Base-by-base conservation (phyloP, 805 yeast species). In the Dipodascus geniculatus region DNA sequence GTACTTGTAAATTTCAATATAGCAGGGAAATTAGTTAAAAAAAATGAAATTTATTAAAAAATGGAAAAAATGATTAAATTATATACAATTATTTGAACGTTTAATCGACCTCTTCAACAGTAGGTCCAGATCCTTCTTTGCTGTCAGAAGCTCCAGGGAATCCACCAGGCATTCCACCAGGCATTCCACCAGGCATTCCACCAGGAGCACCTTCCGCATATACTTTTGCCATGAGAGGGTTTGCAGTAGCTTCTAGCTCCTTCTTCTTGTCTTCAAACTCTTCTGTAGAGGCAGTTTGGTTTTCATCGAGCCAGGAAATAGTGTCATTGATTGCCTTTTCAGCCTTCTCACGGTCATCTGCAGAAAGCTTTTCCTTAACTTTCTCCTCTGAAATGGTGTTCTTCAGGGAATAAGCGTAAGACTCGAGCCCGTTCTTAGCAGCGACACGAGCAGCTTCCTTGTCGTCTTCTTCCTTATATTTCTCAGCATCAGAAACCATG, bases 381-480 rank as follows among this genome's bases (percentile, higher is more conserved):
- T 87, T 90, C 75, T 97, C 97, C 85, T 93, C 99, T 68, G 96
- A 87, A 75, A 91, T 85, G 66, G 96, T 86, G 65, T 91, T 79
- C 81, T 93, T 96, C 68, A 90, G 87, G 64, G 95, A 83, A 67
- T 95, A 81, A 72, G 91, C 95, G 85, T 91, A 91, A 68, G 97
- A 88, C 82, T 91, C 99, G 74, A 91, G 85, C 81, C 89, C 90
- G 80, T 91, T 97, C 81, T 90, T 91, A 72, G 96, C 93, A 83
- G 91, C 98, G 80, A 90, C 97, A 74, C 86, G 85, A 90, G 90
- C 90, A 77, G 98, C 95, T 86, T 91, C 93, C 69, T 95, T 96
- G 72, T 91, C 97, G 77, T 91, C 99, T 68, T 95, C 87, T 71
- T 91, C 81, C 88, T 91, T 91, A 96, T 89, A 93, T 77, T 87